Evolutionary conservation across 805 yeast genomes (phyloP).

Genomic region (baker's yeast (Saccharomyces cerevisiae)): DNA sequence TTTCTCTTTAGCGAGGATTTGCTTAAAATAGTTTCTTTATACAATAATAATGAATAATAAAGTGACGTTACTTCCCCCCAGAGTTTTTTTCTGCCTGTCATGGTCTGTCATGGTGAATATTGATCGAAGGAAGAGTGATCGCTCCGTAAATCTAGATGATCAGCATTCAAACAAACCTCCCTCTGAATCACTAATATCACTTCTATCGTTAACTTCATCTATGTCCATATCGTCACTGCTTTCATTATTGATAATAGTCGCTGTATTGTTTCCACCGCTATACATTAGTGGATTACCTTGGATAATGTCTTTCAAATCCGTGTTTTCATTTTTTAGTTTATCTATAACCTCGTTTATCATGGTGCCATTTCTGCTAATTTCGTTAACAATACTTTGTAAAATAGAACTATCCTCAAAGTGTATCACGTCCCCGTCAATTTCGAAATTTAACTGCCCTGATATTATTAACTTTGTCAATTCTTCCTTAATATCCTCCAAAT

Average conservation of each 20-base stretch:
- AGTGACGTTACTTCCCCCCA: not conserved
- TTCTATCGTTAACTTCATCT: slow-evolving; percentile 10
- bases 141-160: not conserved
- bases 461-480: slow-evolving; percentile 16
- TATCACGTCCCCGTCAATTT: slow-evolving; percentile 13
- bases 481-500: slow-evolving; percentile 8
- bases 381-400: not conserved
- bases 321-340: slow-evolving; percentile 4
- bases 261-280: not conserved
- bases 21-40: not conserved
- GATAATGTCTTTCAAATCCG: slow-evolving; percentile 6
- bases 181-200: slow-evolving; percentile 10
- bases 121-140: not conserved
- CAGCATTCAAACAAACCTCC: slow-evolving; percentile 7
- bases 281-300: slow-evolving; percentile 2
- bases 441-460: slow-evolving; percentile 17
- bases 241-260: not conserved
- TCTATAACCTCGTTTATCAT: slow-evolving; percentile 4
- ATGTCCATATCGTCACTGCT: slow-evolving; percentile 12
- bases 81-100: not conserved
- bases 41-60: not conserved
- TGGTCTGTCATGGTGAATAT: not conserved
- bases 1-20: not conserved
- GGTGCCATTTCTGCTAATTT: not conserved
- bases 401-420: slow-evolving; percentile 6